Conservation (phyloP, 2,329 filamentous ascomycete genomes). For the Fusarium hostae region DNA sequence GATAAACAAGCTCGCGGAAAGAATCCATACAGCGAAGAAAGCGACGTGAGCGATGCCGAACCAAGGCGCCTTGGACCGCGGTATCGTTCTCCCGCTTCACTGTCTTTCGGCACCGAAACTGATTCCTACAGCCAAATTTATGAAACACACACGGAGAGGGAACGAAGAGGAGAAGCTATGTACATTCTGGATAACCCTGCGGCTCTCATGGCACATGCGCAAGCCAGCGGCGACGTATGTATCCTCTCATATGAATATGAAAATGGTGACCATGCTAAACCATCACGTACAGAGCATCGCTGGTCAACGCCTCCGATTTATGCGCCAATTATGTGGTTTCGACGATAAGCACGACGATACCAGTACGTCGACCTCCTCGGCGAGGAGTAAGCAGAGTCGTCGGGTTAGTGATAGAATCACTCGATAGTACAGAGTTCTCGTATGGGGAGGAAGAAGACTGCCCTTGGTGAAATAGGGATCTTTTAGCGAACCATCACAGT, state of each 20-base stretch:
- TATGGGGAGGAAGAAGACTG: background rate
- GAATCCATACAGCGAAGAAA: constrained; percentile 58
- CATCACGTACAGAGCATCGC: constrained; percentile 61
- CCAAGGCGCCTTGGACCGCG: constrained; percentile 26
- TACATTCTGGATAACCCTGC: constrained; percentile 67
- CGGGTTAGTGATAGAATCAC: constrained; percentile 27
- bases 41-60: constrained; percentile 39
- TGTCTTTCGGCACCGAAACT: background rate
- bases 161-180: constrained; percentile 61
- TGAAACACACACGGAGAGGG: constrained; percentile 56
- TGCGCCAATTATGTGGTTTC: constrained; percentile 65
- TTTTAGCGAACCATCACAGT: background rate
- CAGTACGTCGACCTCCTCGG: background rate
- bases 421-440: constrained; percentile 13
- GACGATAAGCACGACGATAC: constrained; percentile 44
- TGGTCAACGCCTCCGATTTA: constrained; percentile 66
- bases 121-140: constrained; percentile 19
- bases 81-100: constrained; percentile 4
- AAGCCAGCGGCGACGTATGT: constrained; percentile 64
- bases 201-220: constrained; percentile 68
- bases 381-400: constrained; percentile 25
- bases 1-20: constrained; percentile 70
- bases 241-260: background rate
- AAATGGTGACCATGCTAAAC: background rate
- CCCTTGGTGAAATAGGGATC: background rate